Evolutionary conservation across 2,329 filamentous ascomycete genomes (phyloP), one percentile per base, ranked within the genome.

Genomic region (Fusarium penzigii): DNA sequence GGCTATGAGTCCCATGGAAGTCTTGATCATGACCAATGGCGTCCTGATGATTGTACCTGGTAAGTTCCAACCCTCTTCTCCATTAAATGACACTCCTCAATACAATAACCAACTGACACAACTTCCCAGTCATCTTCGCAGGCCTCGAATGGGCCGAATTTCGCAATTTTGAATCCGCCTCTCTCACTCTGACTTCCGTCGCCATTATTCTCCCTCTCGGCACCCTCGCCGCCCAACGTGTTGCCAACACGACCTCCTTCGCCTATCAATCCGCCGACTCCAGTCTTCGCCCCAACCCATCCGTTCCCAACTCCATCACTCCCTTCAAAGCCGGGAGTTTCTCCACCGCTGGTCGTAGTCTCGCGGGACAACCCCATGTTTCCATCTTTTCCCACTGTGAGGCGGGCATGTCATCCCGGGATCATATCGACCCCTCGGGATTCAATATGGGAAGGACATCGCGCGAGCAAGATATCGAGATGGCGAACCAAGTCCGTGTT

Each of bases 21-120:
- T 81, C 8, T 70, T 84, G 20, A 72, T 82, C 46, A 78, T 82
- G 60, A 79, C 79, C 44, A 83, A 84, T 38, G 80, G 79, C 11
- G 57, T 82, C 1, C 68, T 84, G 48, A 83, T 84, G 81, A 58
- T 82, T 14, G 65, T 82, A 10, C 81, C 80, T n/a, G 76, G 80
- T 82, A 66, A 43, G 72, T 66, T 14, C 29, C 17, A 25, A 25
- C 20, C 20, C 7, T 7, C 20, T 13, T 11, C 39, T 38, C n/a
- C 14, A 13, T 4, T 5, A 13, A 8, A 10, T 32, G 12, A 14
- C 46, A 34, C 20, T 25, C 20, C 20, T 7, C 20, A 25, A 25
- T 7, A 25, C 20, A 25, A 5, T 7, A 4, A 25, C 20, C 20
- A 38, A 45, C 50, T 57, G 38, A 53, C 45, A 13, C 16, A 8